These are phyloP conservation scores for Barnettozyma sp. DNA, from an alignment of 805 yeast species.

Conservation along the genomic window DNA sequence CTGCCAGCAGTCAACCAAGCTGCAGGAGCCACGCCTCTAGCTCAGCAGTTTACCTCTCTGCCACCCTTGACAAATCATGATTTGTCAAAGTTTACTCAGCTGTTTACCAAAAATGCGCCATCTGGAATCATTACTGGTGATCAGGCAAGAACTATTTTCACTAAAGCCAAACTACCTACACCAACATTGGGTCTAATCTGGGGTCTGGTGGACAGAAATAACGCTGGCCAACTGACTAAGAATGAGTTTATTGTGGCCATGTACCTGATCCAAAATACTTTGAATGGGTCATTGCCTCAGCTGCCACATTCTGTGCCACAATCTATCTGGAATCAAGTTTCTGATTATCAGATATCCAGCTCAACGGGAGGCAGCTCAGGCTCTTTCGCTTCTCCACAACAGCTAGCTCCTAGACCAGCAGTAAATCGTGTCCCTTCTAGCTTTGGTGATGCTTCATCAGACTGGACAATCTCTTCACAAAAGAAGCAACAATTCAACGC, in stretches of 20 bases:
- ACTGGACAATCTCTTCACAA: slow-evolving; percentile 64
- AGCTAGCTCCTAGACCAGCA: slow-evolving; percentile 17
- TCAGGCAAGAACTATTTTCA: slow-evolving; percentile 78
- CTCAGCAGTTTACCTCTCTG: slow-evolving; percentile 27
- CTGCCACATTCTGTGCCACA: slow-evolving; percentile 46
- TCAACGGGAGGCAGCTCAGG: slow-evolving; percentile 16
- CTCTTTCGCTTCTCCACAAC: slow-evolving; percentile 13
- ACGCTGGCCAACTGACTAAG: slow-evolving; percentile 63
- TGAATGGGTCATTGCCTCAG: slow-evolving; percentile 56
- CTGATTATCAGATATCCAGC: slow-evolving; percentile 14
- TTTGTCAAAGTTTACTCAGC: slow-evolving; percentile 54
- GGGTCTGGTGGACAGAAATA: slow-evolving; percentile 75
- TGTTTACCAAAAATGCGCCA: slow-evolving; percentile 65
- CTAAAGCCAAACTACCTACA: slow-evolving; percentile 82
- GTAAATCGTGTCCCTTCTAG: slow-evolving; percentile 32
- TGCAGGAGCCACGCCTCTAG: slow-evolving; percentile 23
- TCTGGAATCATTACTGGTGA: slow-evolving; percentile 59
- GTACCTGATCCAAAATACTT: slow-evolving; percentile 83
- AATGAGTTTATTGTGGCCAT: slow-evolving; percentile 85
- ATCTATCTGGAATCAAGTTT: slow-evolving; percentile 32
- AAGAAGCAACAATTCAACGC: slow-evolving; percentile 73
- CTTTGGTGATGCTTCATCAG: slow-evolving; percentile 34
- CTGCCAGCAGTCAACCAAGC: slow-evolving; percentile 15
- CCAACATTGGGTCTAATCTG: slow-evolving; percentile 78
- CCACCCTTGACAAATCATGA: slow-evolving; percentile 54